Evolutionary conservation across 2,329 filamentous ascomycete genomes (phyloP).

Genomic region (Epichloe glyceriae): DNA sequence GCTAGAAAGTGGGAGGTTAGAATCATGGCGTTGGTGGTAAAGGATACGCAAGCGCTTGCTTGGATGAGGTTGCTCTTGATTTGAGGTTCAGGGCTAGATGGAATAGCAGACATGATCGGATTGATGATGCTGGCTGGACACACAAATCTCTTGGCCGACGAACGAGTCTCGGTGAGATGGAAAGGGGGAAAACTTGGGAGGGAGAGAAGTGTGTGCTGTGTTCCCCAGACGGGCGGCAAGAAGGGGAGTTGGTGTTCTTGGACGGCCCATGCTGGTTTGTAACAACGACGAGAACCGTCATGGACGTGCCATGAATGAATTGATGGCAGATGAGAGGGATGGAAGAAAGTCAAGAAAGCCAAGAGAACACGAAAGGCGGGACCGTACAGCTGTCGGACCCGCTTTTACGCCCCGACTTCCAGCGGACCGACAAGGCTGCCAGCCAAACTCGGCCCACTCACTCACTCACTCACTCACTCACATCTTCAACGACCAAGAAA

Average conservation of each 20-base stretch:
- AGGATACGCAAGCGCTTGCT: not conserved
- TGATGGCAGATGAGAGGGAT: not conserved
- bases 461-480: not conserved
- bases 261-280: not conserved
- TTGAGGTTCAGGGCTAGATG: not conserved
- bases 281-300: not conserved
- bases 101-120: not conserved
- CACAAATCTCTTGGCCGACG: not conserved
- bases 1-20: not conserved
- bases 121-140: not conserved
- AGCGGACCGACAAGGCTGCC: not conserved
- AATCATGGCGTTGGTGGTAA: not conserved
- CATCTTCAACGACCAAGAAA: not conserved
- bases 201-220: not conserved
- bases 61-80: not conserved
- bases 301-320: not conserved
- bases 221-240: too few species aligned
- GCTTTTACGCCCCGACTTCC: not conserved
- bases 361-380: not conserved
- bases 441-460: not conserved
- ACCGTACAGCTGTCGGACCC: not conserved
- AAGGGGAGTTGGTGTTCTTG: not conserved
- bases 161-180: too few species aligned
- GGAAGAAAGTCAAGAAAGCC: not conserved
- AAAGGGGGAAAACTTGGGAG: not conserved